Percentiles rank a stretch among this genome's conserved stretches.
Conservation (phyloP, 495 filamentous ascomycete genomes). For the Neurospora tetraspora region DNA sequence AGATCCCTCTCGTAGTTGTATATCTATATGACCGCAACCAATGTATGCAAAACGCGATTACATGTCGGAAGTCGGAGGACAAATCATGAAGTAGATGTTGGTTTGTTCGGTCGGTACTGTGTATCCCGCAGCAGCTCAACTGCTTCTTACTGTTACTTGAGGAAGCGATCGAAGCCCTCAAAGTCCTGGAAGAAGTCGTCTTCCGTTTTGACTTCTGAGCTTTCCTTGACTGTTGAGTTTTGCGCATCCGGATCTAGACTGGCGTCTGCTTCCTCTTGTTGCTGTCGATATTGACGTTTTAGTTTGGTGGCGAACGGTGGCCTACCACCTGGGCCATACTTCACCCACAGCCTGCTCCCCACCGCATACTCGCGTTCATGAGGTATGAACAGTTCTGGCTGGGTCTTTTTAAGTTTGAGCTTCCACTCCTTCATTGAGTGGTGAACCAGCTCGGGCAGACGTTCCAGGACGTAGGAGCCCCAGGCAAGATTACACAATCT, state of each 20-base stretch:
- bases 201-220: background rate
- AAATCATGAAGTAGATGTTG: background rate
- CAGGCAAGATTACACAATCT: constrained; percentile 21
- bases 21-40: background rate
- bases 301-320: background rate
- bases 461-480: constrained; percentile 22
- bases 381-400: background rate
- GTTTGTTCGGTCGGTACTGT: background rate
- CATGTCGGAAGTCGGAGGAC: background rate
- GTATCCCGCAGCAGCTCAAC: background rate
- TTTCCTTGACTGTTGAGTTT: background rate
- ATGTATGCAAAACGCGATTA: background rate
- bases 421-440: background rate
- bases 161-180: background rate
- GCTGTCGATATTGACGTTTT: background rate
- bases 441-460: constrained; percentile 7
- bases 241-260: background rate
- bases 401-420: background rate
- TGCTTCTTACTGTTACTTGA: background rate
- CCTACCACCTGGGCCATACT: background rate
- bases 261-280: background rate
- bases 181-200: background rate
- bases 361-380: background rate
- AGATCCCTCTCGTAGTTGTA: background rate
- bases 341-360: background rate